phyloP scores from a whole-genome alignment of 2,329 filamentous ascomycete species.

The Alternaria hordeiaustralica region DNA sequence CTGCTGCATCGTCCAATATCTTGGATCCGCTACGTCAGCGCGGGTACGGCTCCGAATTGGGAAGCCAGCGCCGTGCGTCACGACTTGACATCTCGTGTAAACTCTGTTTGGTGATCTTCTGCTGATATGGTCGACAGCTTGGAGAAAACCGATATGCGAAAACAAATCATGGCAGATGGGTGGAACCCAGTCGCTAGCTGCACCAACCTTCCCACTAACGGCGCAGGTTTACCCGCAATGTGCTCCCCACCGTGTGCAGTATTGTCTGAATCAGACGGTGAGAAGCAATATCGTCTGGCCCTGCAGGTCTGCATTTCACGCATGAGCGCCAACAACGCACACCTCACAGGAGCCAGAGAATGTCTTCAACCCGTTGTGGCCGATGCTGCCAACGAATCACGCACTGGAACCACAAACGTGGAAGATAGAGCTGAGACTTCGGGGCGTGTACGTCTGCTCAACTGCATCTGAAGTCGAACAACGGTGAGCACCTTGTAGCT shows the following conservation, averaged over 20 bases:
- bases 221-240: slow-evolving; percentile 6
- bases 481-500: slow-evolving; percentile 11
- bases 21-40: slow-evolving; percentile 28
- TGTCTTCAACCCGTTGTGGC: slow-evolving; percentile 1
- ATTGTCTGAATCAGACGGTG: slow-evolving; percentile 34
- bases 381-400: slow-evolving; percentile 14
- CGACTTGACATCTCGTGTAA: slow-evolving; percentile 8
- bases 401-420: slow-evolving; percentile 11
- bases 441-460: background rate
- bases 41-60: slow-evolving; percentile 3
- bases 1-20: slow-evolving; percentile 20
- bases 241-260: slow-evolving; percentile 5
- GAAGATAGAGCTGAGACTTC: slow-evolving; percentile 8
- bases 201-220: slow-evolving; percentile 10
- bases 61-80: slow-evolving; percentile 22
- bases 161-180: background rate
- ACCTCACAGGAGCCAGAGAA: background rate
- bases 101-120: background rate
- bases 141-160: background rate
- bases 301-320: slow-evolving; percentile 4
- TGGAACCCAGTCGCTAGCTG: slow-evolving; percentile 2
- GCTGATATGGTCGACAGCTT: background rate
- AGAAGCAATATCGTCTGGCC: slow-evolving; percentile 13
- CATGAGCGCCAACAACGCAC: background rate
- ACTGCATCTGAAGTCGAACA: background rate